A percentile compares a stretch with the other conserved stretches of the same genome.
These are phyloP conservation scores for Sporormia fimetaria DNA, from an alignment of 495 filamentous ascomycete species.

Conservation along the genomic window DNA sequence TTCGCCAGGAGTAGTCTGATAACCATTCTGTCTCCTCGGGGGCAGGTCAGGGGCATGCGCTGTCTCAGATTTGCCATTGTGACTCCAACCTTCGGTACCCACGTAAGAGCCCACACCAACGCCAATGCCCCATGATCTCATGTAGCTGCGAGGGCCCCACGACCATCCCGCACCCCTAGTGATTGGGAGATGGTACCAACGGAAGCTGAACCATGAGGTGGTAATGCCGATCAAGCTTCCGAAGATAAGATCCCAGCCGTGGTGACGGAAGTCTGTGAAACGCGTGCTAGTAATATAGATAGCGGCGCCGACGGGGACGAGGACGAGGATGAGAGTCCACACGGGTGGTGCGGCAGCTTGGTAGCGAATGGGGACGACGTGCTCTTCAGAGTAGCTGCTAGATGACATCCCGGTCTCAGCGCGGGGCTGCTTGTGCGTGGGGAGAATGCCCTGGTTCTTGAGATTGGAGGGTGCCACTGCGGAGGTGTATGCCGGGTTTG, in stretches of 20 bases:
- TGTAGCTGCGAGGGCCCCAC: conserved; percentile 31
- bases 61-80: neutral
- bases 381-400: conserved; percentile 1
- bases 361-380: conserved; percentile 30
- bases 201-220: conserved; percentile 46
- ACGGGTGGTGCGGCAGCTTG: conserved; percentile 50
- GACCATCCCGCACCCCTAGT: conserved; percentile 29
- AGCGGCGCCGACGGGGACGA: conserved; percentile 46
- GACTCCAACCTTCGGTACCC: conserved; percentile 29
- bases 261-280: conserved; percentile 52
- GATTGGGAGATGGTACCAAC: conserved; percentile 44
- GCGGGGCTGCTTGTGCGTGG: conserved; percentile 3
- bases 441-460: conserved; percentile 7
- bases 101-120: conserved; percentile 33
- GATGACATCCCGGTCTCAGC: conserved; percentile 8
- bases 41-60: no score
- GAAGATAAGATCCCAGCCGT: conserved; percentile 53
- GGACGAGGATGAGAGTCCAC: conserved; percentile 44
- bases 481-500: conserved; percentile 16
- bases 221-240: conserved; percentile 47
- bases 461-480: conserved; percentile 13
- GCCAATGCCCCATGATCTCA: conserved; percentile 33
- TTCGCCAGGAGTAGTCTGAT: no score
- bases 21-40: no score
- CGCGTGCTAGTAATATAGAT: conserved; percentile 52